Evolutionary conservation across 23 red algal genomes (phyloP), one percentile per base, ranked within the genome.

Genomic region (Gracilaria domingensis): DNA sequence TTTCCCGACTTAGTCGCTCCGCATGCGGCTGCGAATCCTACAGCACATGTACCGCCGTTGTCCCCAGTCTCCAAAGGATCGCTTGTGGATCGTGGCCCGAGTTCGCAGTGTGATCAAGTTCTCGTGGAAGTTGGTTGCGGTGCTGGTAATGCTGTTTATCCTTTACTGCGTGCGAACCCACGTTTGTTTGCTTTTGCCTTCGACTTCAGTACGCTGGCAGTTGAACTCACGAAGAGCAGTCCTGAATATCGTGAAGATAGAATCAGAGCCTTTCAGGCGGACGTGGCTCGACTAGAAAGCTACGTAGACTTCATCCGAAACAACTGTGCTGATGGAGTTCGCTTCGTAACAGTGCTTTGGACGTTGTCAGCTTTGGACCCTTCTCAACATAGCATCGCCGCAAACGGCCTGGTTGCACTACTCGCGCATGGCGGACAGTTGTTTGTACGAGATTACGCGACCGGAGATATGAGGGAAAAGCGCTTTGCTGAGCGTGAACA

Each of bases 391-490:
- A 50, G 49, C 17, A 26, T 37, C 50, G 57, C 50, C 6, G 92
- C 67, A 2, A 45, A 49, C 4, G 90, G 88, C 0, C 62, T 95
- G 61, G 93, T 91, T 2, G 28, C 74, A 37, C 45, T 94, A 37
- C 61, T 98, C 54, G 69, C 55, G 21, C 56, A 32, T 32, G 93
- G 88, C n/a, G 97, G 97, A 12, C 40, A 30, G 34, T 44, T 99
- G 38, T 91, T 99, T 50, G 62, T 99, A 17, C 84, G 97, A 30
- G 97, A 99, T 82, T 99, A 99, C 58, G 97, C 91, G 12, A 81
- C 74, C 14, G 97, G 94, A 18, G 97, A 99, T 77, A 91, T 99
- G 81, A 73, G 94, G n/a, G 79, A 99, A 48, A 56, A 82, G 30
- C 91, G 90, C 39, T 87, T 93, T 83, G 88, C 82, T 50, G 47